Base-by-base conservation (phyloP, 768 basidiomycete genomes). In the Mycena galericulata region DNA sequence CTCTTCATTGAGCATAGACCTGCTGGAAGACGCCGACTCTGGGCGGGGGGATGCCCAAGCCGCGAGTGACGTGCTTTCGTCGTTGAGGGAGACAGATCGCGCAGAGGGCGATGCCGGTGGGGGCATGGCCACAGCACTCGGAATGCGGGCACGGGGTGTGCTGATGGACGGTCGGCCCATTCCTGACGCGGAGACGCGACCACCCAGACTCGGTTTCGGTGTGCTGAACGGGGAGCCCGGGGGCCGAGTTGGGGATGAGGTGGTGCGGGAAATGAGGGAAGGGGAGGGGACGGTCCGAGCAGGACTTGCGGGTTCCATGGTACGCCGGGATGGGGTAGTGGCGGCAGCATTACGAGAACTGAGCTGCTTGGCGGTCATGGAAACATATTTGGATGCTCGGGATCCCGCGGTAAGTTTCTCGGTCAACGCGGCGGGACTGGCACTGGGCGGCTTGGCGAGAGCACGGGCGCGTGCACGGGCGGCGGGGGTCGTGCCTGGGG, bases 321-420 rank as follows among this genome's bases (percentile, higher is more conserved):
- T 67, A 18, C 64, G 62, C 22, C 74, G 76, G 1, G 78, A 62
- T 41, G 82, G 89, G 40, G 75, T 81, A 36, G 75, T 69, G 36
- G 74, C 61, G 49, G 67, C 70, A 49, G 74, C 68, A 64, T 80
- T 80, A 56, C 86, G 86, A 26, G 83, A 86, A 75, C 78, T 88
- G 66, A 97, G 85, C 72, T 95, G 93, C 75, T 91, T 89, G 0
- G 95, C 95, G 1, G 94, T 96, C 87, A 96, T 89, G 18, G 90
- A 89, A 34, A 92, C 83, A 76, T 96, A 96, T 77, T 91, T 93
- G 46, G 92, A 92, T 12, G 95, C 95, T 49, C 95, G 85, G 3
- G 94, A 94, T 4, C 95, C 95, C 8, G 89, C 90, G 4, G 95
- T 94, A 65, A 96, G 90, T 71, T 82, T 80, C 75, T 82, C 78